Evolutionary conservation across 1,284 basidiomycete species (phyloP), one percentile per base, ranked within the genome.

Genomic region (Abortiporus biennis): DNA sequence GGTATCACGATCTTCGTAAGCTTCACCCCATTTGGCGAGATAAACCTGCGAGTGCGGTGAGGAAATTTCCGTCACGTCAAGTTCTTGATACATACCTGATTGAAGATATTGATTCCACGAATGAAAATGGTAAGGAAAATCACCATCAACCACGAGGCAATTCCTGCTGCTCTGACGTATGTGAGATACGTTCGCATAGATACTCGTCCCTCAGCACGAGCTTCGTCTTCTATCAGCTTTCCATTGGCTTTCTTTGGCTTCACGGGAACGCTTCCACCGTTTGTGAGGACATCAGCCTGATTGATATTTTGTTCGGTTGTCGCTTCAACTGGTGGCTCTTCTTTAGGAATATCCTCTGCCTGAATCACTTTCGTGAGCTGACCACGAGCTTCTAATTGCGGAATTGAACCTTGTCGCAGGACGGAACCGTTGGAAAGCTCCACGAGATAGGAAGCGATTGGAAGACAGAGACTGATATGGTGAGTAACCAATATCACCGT

Each of bases 401-500:
- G 63, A 13, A 80, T 72, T 1, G 71, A 54, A 54, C 85, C 71
- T 66, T 71, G 74, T 22, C 71, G 69, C n/a, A 78, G 55, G 17
- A 88, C 63, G 1, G 63, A 61, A 0, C 87, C 87, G 33, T 72
- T 68, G 0, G 73, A 67, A 4, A 90, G 66, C 49, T 86, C 81
- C 16, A 90, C 66, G 1, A 88, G 63, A 55, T 84, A 82, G 24
- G 78, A 68, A 1, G 84, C 75, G 11, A 70, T 60, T 2, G 81
- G 76, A 0, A 85, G 63, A 48, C 85, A 84, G 2, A 90, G 67
- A 37, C 72, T 78, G 48, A 92, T 80, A 53, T 93, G 89, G 59
- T 95, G 92, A 0, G 90, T 92, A 27, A 94, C 88, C 3, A 95
- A 70, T 43, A 94, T 76, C 43, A 90, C 72, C 0, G 87, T 92